A percentile compares a stretch with the other conserved stretches of the same genome.
These are phyloP conservation scores for Brassica balearica DNA, from an alignment of 441 rosid species.

Conservation along the genomic window DNA sequence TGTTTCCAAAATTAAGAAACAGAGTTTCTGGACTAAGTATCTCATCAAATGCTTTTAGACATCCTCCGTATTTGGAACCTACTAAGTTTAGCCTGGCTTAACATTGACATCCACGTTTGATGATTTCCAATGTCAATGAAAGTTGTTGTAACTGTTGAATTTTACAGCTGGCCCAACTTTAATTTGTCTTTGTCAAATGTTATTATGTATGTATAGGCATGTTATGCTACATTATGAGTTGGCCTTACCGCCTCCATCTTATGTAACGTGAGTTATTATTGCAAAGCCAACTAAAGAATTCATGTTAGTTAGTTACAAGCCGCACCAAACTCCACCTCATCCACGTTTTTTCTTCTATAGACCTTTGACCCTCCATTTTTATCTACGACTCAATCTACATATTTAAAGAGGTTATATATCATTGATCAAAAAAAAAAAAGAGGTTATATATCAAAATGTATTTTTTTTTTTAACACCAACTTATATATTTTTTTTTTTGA, in stretches of 20 bases:
- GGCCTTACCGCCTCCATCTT: slow-evolving; percentile 8
- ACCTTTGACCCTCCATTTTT: slow-evolving; percentile 28
- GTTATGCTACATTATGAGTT: slow-evolving; percentile 30
- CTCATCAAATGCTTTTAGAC: slow-evolving; percentile 14
- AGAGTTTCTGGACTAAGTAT: slow-evolving; percentile 14
- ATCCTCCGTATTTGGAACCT: background rate
- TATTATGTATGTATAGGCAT: slow-evolving; percentile 32
- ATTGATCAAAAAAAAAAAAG: too few species aligned
- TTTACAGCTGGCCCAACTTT: slow-evolving; percentile 19
- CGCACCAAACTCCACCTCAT: slow-evolving; percentile 43
- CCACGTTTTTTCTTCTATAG: slow-evolving; percentile 24
- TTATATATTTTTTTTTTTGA: too few species aligned
- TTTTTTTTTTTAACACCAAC: too few species aligned
- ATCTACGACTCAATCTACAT: slow-evolving; percentile 14
- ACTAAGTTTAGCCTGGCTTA: slow-evolving; percentile 19
- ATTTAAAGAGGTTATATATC: background rate
- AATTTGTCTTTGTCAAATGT: slow-evolving; percentile 28
- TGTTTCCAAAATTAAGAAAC: slow-evolving; percentile 17
- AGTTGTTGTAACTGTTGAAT: slow-evolving; percentile 8
- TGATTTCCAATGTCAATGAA: slow-evolving; percentile 3
- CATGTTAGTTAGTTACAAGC: slow-evolving; percentile 38
- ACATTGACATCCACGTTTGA: slow-evolving; percentile 9
- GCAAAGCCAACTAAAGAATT: slow-evolving; percentile 7
- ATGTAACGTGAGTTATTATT: slow-evolving; percentile 19
- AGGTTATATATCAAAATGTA: too few species aligned